Base-by-base conservation (phyloP, 441 rosid genomes). In the Omphalea diandra region DNA sequence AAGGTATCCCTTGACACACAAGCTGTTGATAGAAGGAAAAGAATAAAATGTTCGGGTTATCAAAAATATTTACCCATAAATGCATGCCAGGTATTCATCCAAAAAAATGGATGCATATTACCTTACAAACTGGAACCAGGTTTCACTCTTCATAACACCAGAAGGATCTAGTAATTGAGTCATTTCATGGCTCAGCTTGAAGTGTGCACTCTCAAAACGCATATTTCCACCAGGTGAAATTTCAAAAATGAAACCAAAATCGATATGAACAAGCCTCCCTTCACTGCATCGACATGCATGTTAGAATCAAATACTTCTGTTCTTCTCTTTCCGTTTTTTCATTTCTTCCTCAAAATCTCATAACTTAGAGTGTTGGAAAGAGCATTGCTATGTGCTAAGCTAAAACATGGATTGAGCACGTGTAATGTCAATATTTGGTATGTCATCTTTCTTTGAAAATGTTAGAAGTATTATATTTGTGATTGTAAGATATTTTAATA, bases 171-270 rank as follows among this genome's bases (percentile, higher is more conserved):
- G 83, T 55, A 95, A 80, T 65, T 95, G 99, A 60, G 99, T 95
- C 99, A 95, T 95, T 83, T 95, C 98, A 73, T 95, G 98, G 83
- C 99, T 95, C 85, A 95, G 87, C 80, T 95, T 95, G 83, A 95
- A 93, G 81, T 95, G 97, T 24, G 99, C 99, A 73, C 92, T 95
- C 82, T 95, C 99, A 24, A 95, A 95, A 36, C 96, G 86, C 99
- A 95, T 90, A 79, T 95, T 95, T 66, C 97, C 90, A 73, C 99
- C 98, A 8, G 99, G 97, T 17, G 99, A 95, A 18, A 87, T 95
- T 83, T 91, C 99, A 79, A 93, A 82, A 67, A 95, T 95, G 83
- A 95, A 95, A 73, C 99, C 98, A 67, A 95, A 95, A 77, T 95
- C 99, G 41, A 93, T 91, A 76, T 93, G 99, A 61, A 95, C 99